A percentile compares a stretch with the other conserved stretches of the same genome.
These are phyloP conservation scores for Kodamaea kaohsiungensis DNA, from an alignment of 805 yeast genomes.

Conservation along the genomic window DNA sequence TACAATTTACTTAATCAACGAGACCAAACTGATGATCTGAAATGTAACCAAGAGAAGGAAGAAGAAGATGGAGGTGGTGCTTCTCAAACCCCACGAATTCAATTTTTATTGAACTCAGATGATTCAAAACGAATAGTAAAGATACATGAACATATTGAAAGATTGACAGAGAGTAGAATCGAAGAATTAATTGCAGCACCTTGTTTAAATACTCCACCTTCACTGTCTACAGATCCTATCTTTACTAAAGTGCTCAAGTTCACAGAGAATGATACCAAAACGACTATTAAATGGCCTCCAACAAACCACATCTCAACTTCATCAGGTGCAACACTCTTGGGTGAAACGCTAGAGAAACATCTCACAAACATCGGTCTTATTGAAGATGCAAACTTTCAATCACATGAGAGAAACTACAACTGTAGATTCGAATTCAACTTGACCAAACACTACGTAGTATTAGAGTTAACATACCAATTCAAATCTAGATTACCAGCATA, in stretches of 20 bases:
- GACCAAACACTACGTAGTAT: neutral
- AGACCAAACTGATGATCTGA: too few relatives aligned
- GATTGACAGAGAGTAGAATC: neutral
- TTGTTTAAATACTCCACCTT: too few relatives aligned
- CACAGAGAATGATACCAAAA: neutral
- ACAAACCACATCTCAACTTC: neutral
- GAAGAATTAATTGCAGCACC: neutral
- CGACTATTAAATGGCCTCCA: neutral
- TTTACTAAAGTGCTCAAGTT: neutral
- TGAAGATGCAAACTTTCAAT: neutral
- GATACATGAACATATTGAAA: neutral
- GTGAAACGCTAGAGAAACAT: neutral
- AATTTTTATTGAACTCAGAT: neutral
- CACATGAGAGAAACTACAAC: constrained; percentile 6
- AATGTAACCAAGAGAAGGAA: too few relatives aligned
- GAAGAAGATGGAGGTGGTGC: neutral
- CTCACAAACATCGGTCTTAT: neutral
- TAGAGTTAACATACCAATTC: constrained; percentile 4
- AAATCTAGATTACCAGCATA: neutral
- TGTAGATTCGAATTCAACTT: constrained; percentile 14
- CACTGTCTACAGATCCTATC: neutral
- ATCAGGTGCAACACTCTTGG: neutral
- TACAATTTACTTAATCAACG: neutral
- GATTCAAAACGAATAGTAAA: neutral
- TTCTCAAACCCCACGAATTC: neutral